phyloP scores from a whole-genome alignment of 371 early-diverging fungal species.

The Mucor mucedo region DNA sequence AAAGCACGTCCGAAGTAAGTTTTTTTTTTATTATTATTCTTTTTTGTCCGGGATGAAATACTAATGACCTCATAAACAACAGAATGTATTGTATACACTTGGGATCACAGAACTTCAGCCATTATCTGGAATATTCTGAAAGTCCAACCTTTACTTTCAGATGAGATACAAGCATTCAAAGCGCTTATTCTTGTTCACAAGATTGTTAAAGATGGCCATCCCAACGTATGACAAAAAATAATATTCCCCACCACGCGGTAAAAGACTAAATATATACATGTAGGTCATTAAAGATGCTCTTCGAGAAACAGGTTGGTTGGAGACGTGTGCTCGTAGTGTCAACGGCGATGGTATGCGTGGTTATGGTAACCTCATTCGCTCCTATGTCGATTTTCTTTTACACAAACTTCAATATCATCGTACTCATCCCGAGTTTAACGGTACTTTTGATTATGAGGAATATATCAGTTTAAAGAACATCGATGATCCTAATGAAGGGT shows the following conservation, averaged over 20 bases:
- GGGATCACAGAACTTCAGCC: constrained; percentile 89
- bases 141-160: constrained; percentile 84
- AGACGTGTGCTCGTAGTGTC: constrained; percentile 69
- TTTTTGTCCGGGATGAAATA: constrained; percentile 4
- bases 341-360: constrained; percentile 69
- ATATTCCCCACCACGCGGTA: constrained; percentile 5
- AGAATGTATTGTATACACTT: constrained; percentile 92
- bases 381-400: constrained; percentile 87
- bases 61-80: background rate
- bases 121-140: constrained; percentile 90
- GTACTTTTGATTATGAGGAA: constrained; percentile 96
- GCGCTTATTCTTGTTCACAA: constrained; percentile 95
- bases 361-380: constrained; percentile 90
- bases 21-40: background rate
- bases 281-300: constrained; percentile 80
- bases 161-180: constrained; percentile 95
- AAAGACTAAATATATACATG: background rate
- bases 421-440: constrained; percentile 92
- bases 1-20: constrained; percentile 92
- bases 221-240: constrained; percentile 54
- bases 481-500: constrained; percentile 98
- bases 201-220: constrained; percentile 93
- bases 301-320: constrained; percentile 70
- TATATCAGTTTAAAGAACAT: constrained; percentile 91
- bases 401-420: constrained; percentile 93